phyloP scores from a whole-genome alignment of 2,329 filamentous ascomycete genomes.

The Zasmidium cellare region DNA sequence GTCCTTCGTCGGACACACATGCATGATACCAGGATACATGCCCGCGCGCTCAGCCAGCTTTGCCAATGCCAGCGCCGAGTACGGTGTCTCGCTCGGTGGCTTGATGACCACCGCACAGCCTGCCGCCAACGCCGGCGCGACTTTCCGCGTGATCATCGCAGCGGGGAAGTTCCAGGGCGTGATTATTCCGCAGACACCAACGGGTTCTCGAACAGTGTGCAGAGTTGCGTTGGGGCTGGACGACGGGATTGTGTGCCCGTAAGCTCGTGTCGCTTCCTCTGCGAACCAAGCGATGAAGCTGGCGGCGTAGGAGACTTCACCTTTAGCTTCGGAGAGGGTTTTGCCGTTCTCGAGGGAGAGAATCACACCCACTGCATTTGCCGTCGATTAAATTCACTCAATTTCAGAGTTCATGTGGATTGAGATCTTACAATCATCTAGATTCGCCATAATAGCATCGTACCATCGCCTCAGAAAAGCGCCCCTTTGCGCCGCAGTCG shows the following conservation, averaged over 20 bases:
- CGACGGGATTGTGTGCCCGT: constrained; percentile 12
- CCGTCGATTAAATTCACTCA: background rate
- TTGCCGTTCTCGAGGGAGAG: constrained; percentile 26
- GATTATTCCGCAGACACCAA: constrained; percentile 62
- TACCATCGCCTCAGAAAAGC: constrained; percentile 21
- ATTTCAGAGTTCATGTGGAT: background rate
- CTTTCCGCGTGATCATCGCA: constrained; percentile 19
- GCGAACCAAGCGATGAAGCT: constrained; percentile 27
- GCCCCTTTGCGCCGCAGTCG: constrained; percentile 15
- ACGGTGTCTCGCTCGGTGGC: constrained; percentile 26
- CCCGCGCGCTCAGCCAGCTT: constrained; percentile 21
- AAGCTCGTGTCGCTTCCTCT: constrained; percentile 18
- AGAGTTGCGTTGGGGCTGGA: background rate
- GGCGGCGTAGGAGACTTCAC: constrained; percentile 24
- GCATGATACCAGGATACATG: constrained; percentile 16
- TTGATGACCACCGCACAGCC: constrained; percentile 29
- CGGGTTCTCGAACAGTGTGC: constrained; percentile 22
- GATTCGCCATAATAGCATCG: constrained; percentile 19
- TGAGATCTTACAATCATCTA: constrained; percentile 12
- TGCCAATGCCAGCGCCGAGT: constrained; percentile 20
- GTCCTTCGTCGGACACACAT: constrained; percentile 18
- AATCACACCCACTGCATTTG: constrained; percentile 2
- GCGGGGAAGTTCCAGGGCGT: constrained; percentile 58
- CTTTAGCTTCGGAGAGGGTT: constrained; percentile 22
- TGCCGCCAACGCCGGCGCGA: constrained; percentile 26